These are phyloP conservation scores for Arthroderma uncinatum DNA, from an alignment of 2,329 filamentous ascomycete species.

Conservation along the genomic window DNA sequence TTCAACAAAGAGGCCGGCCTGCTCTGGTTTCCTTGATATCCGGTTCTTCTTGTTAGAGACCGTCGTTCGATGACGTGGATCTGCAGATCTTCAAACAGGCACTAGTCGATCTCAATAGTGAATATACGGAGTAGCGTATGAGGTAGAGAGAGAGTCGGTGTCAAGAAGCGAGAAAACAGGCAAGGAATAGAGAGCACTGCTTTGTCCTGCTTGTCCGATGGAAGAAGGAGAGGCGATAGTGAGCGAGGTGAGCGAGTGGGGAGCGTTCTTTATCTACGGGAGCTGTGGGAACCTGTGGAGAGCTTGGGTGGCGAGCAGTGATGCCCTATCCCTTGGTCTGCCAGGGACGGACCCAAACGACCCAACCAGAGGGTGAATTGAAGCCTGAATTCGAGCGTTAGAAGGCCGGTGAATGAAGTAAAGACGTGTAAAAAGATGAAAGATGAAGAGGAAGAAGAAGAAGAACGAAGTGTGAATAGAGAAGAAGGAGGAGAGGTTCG, in stretches of 20 bases:
- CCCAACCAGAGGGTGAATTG: not conserved
- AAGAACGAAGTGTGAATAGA: not conserved
- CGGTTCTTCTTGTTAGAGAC: not conserved
- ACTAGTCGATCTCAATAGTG: not conserved
- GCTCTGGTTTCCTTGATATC: not conserved
- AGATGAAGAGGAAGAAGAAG: not conserved
- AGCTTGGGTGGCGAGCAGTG: not conserved
- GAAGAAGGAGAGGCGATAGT: not conserved
- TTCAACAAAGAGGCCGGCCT: not conserved
- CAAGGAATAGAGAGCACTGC: not conserved
- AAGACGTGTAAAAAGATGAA: not conserved
- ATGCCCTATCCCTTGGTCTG: not conserved
- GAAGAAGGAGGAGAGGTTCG: not conserved
- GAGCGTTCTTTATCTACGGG: not conserved
- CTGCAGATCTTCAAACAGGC: constrained; percentile 1
- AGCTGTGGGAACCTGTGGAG: not conserved
- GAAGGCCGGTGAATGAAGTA: too few relatives aligned
- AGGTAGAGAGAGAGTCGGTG: not conserved
- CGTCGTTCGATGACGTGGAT: constrained; percentile 3
- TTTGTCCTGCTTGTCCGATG: not conserved
- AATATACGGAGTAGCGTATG: not conserved
- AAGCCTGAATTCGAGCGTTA: not conserved
- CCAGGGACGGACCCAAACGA: not conserved
- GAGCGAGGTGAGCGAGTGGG: not conserved
- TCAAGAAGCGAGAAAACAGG: not conserved